Conservation (phyloP, 352 stramenopile genomes). For the Globisporangium yorkense region DNA sequence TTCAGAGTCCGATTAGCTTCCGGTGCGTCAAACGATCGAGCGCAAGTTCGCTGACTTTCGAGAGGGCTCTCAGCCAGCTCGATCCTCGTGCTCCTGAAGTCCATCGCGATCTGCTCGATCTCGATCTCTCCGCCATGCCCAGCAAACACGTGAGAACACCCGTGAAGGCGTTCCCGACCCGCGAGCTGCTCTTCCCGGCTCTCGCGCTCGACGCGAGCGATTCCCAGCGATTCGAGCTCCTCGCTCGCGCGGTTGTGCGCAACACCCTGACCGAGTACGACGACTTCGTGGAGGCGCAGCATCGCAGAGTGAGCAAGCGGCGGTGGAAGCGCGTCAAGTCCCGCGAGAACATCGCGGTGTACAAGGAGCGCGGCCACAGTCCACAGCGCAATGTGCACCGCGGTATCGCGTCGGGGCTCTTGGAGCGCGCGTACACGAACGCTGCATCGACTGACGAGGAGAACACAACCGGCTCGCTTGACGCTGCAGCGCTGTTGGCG, state of each 20-base stretch:
- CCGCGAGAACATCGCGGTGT: slow-evolving; percentile 41
- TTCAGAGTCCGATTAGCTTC: no score
- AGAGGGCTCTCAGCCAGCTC: background rate
- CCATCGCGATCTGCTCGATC: background rate
- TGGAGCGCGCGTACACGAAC: background rate
- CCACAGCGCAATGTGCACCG: background rate
- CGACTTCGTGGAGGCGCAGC: slow-evolving; percentile 16
- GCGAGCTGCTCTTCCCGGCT: slow-evolving; percentile 18
- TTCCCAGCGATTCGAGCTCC: slow-evolving; percentile 16
- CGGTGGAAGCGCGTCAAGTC: slow-evolving; percentile 50
- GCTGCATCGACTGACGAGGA: background rate
- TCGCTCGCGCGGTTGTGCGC: slow-evolving; percentile 27
- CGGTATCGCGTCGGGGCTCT: background rate
- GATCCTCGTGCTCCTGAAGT: background rate
- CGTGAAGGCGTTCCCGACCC: slow-evolving; percentile 1
- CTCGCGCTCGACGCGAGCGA: slow-evolving; percentile 23
- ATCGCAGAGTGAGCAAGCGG: slow-evolving; percentile 23
- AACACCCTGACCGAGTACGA: slow-evolving; percentile 24
- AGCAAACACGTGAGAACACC: background rate
- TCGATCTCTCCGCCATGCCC: background rate
- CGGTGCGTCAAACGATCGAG: no score
- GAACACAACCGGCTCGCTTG: slow-evolving; percentile 5
- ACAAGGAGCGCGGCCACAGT: slow-evolving; percentile 30
- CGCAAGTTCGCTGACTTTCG: no score
- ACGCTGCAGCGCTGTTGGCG: slow-evolving; percentile 7